Conservation (phyloP, 352 stramenopile species). For the Bremia lactucae region DNA sequence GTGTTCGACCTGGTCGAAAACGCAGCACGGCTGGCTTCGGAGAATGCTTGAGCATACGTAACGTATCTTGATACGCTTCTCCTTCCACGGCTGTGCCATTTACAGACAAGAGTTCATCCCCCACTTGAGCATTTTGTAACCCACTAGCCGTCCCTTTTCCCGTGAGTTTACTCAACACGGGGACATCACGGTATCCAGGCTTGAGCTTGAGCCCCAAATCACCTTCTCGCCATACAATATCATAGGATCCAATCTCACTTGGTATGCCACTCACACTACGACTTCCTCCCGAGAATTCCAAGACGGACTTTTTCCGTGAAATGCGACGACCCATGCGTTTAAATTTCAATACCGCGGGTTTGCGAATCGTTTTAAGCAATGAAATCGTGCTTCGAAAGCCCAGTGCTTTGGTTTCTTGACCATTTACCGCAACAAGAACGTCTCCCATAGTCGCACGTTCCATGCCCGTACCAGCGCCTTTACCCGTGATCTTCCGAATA, state of each 20-base stretch:
- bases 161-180: slow-evolving; percentile 74
- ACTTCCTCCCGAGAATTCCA: slow-evolving; percentile 21
- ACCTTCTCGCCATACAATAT: slow-evolving; percentile 83
- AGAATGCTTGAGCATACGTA: slow-evolving; percentile 82
- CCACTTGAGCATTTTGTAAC: slow-evolving; percentile 71
- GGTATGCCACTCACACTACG: slow-evolving; percentile 22
- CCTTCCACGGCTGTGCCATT: slow-evolving; percentile 75
- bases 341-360: slow-evolving; percentile 82
- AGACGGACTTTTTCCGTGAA: slow-evolving; percentile 41
- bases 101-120: slow-evolving; percentile 77
- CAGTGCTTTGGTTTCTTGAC: slow-evolving; percentile 74
- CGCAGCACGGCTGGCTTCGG: slow-evolving; percentile 76
- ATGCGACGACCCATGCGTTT: slow-evolving; percentile 78
- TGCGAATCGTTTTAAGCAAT: slow-evolving; percentile 76
- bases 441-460: slow-evolving; percentile 69
- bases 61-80: slow-evolving; percentile 70
- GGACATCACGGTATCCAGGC: slow-evolving; percentile 58
- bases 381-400: slow-evolving; percentile 81
- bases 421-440: slow-evolving; percentile 75
- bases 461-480: slow-evolving; percentile 76
- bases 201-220: slow-evolving; percentile 82
- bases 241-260: slow-evolving; percentile 61
- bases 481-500: slow-evolving; percentile 81
- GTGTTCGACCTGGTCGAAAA: slow-evolving; percentile 53
- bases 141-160: slow-evolving; percentile 74